Evolutionary conservation across 2,329 filamentous ascomycete species (phyloP), one percentile per base, ranked within the genome.

Genomic region (Aspergillus fijiensis): DNA sequence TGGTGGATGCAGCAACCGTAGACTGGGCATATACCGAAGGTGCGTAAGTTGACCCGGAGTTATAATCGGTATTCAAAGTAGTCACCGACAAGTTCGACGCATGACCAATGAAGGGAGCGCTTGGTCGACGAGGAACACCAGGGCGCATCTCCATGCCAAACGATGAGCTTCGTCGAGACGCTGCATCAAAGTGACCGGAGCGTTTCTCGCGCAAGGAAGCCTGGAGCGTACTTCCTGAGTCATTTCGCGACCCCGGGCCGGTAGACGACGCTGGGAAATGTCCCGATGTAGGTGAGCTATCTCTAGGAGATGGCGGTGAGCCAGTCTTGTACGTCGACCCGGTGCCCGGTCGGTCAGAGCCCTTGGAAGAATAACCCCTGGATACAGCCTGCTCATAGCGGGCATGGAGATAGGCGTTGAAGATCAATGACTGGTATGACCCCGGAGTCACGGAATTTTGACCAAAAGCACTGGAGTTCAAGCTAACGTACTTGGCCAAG

Each of bases 161-260:
- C 1, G 93, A 96, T n/a, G 93, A 96, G 79, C 93, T 97, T 65
- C 94, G 87, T 61, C 93, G 86, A n/a, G 89, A 89, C 65, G 81
- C 77, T 59, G 89, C 86, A 69, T 95, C 90, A 67, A 98, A 96
- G 73, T 97, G 92, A 1, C 91, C 93, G 3, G 95, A 98, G 55
- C 94, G 87, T 80, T 98, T 99, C 77, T 98, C 95, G 33, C 92
- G 87, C 59, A 99, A 81, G 4, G 91, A 96, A 19, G 90, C 87
- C 63, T 93, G 89, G 58, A 96, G 81, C 39, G 91, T 90, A 75
- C 95, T 96, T 1, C 92, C 94, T 4, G 94, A 97, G 72, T 99
- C 95, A 70, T 89, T 96, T 16, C 92, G 85, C 5, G 92, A 96
- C n/a, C 90, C 85, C 0, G 91, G 89, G 3, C 91, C 94, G 3